Base-by-base conservation (phyloP, 2,329 filamentous ascomycete genomes). In the Claviceps spartinae region DNA sequence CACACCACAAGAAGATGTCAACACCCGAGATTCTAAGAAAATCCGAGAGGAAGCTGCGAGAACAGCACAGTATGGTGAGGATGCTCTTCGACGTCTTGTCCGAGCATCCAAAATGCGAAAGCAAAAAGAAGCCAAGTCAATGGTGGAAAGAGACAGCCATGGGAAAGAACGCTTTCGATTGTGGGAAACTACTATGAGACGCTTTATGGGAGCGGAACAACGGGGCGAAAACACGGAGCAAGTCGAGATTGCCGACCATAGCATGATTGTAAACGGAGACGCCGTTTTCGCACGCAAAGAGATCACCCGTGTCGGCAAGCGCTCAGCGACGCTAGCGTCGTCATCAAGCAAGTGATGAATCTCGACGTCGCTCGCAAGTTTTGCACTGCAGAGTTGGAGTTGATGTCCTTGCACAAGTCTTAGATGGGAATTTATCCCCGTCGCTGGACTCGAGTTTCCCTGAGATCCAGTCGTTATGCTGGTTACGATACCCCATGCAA, bases 231-330 rank as follows among this genome's bases (percentile, higher is more conserved):
- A 65, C 36, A 64, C 64, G 14, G 68, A 68, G 30, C 63, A 70
- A 43, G 63, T 69, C 18, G 78, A 82, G 57, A 78, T 77, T 58
- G 77, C 78, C 2, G 79, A 83, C 54, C 74, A 80, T 57, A 82
- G 78, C 60, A 81, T 82, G 70, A 79, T 83, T 62, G 79, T 83
- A 37, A 81, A 83, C 56, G 72, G 77, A 2, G 75, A 79, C 26
- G 69, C 69, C 50, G 64, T 66, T 9, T 78, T 76, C 54, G 68
- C 73, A 44, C 74, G 80, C 42, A 76, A 76, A 55, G 76, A 79
- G 55, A 62, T 77, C 9, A 72, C 74, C 3, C 70, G 75, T 34
- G 60, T 67, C n/a, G 70, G 69, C 8, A 72, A 72, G 55, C 69
- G 73, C 53, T 59, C 64, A 24, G 62, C 60, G 24, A 52, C 54